Evolutionary conservation across 2,329 filamentous ascomycete genomes (phyloP), one percentile per base, ranked within the genome.

Genomic region (Trichoderma oligosporum): DNA sequence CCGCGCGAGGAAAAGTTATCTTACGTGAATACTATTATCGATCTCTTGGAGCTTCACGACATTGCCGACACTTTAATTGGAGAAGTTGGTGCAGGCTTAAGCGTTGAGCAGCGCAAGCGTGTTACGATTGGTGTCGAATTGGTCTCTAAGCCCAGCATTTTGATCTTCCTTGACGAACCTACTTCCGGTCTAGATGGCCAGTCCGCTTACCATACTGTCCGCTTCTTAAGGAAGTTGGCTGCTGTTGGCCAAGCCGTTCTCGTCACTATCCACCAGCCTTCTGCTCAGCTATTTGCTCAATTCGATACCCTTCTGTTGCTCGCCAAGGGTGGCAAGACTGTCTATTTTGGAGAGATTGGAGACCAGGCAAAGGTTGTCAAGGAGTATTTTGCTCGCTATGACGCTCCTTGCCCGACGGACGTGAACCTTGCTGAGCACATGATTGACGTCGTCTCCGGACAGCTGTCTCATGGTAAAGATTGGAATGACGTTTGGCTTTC

Each of bases 1-100:
- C 74, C 86, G 0, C 78, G 79, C 1, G 73, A 82, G 54, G 88
- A 91, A 65, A 93, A 92, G 71, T 72, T 90, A 1, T 81, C 79
- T 3, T 93, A 93, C 61, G 89, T 92, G 7, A 82, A 90, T 48
- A 87, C 88, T 59, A 87, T 93, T 36, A 89, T 94, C 65, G 87
- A 89, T 63, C 71, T 81, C 0, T 66, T 82, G 0, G 78, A 80
- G 58, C 71, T 82, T 4, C 70, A 75, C 36, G 74, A 78, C n/a
- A 66, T 80, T 4, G 74, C 72, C 1, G 72, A 81, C 52, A 78
- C 78, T 0, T 66, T 81, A 0, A 77, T 82, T 24, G 78, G 78
- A 1, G 60, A 67, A 7, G 66, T 75, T 2, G 88, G 87, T 46
- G 71, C 71, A 4, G 76, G 77, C 1, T 60, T 85, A 11, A 81